phyloP scores from a whole-genome alignment of 192 early-diverging fungal species.

The Piromyces sp. region DNA sequence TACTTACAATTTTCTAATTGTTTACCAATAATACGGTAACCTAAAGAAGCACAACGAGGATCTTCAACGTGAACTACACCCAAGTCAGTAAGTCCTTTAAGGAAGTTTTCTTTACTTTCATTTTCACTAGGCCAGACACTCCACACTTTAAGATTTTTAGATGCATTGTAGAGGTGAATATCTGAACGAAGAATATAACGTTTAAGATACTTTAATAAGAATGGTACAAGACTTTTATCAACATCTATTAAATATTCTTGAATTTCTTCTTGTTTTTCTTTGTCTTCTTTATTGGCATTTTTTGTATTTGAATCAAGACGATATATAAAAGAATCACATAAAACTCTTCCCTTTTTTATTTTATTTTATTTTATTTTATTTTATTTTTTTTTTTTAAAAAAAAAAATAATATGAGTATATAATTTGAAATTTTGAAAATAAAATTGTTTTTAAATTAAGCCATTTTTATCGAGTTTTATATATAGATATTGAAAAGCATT shows the following conservation, averaged over 20 bases:
- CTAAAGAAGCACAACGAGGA: conserved; percentile 32
- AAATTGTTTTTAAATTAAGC: too few species aligned
- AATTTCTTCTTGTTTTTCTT: too few species aligned
- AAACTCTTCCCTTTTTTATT: background rate
- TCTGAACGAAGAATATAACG: conserved; percentile 66
- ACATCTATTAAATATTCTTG: background rate
- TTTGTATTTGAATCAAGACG: too few species aligned
- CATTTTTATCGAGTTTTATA: too few species aligned
- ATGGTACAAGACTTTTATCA: background rate
- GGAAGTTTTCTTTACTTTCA: conserved; percentile 10
- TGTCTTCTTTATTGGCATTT: too few species aligned
- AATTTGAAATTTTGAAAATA: too few species aligned
- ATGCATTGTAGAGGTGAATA: conserved; percentile 47
- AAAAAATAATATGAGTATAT: too few species aligned
- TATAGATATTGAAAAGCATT: too few species aligned
- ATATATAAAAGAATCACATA: too few species aligned
- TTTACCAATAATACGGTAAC: conserved; percentile 27
- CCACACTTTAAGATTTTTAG: conserved; percentile 43
- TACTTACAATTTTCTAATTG: background rate
- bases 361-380: background rate
- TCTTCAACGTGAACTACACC: conserved; percentile 19
- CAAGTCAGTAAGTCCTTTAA: conserved; percentile 7
- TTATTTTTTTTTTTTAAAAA: too few species aligned
- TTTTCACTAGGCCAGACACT: conserved; percentile 49
- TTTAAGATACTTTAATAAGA: conserved; percentile 34